Percentiles rank a stretch among this genome's conserved stretches.
Evolutionary conservation across 495 filamentous ascomycete species (phyloP).

Genomic region (Aspergillus sclerotiicarbonarius): DNA sequence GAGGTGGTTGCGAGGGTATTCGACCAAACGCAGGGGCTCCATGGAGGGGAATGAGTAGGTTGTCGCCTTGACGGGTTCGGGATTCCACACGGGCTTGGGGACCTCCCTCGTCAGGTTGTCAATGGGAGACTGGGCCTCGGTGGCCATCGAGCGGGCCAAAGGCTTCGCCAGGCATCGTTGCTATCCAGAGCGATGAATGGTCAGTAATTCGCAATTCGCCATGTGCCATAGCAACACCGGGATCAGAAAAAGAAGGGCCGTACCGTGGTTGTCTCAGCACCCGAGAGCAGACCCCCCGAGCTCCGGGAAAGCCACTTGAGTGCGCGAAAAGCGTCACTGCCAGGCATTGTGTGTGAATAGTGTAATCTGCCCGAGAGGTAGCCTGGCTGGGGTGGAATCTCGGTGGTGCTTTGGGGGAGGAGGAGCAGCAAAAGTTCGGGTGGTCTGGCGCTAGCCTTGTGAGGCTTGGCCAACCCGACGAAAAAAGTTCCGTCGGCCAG

Average conservation of each 20-base stretch:
- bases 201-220: conserved; percentile 11
- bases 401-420: conserved; percentile 19
- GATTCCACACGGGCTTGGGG: conserved; percentile 30
- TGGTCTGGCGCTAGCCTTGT: conserved; percentile 30
- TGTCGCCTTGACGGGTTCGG: conserved; percentile 63
- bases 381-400: neutral
- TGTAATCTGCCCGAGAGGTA: neutral
- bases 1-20: conserved; percentile 79
- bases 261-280: conserved; percentile 50
- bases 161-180: conserved; percentile 52
- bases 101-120: conserved; percentile 42
- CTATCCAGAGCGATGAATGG: conserved; percentile 15
- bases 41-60: conserved; percentile 87
- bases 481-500: conserved; percentile 41
- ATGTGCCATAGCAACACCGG: neutral
- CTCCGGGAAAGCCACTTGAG: conserved; percentile 44
- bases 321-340: conserved; percentile 34
- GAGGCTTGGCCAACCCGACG: conserved; percentile 36
- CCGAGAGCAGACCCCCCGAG: conserved; percentile 40
- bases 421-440: conserved; percentile 41
- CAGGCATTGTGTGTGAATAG: conserved; percentile 34
- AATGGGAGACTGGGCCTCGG: conserved; percentile 50
- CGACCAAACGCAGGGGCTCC: conserved; percentile 75
- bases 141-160: conserved; percentile 70
- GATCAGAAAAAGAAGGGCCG: conserved; percentile 14